Percentiles rank a stretch among this genome's conserved stretches.
These are phyloP conservation scores for Gymnopus androsaceus DNA, from an alignment of 1,284 basidiomycete genomes.

Conservation along the genomic window DNA sequence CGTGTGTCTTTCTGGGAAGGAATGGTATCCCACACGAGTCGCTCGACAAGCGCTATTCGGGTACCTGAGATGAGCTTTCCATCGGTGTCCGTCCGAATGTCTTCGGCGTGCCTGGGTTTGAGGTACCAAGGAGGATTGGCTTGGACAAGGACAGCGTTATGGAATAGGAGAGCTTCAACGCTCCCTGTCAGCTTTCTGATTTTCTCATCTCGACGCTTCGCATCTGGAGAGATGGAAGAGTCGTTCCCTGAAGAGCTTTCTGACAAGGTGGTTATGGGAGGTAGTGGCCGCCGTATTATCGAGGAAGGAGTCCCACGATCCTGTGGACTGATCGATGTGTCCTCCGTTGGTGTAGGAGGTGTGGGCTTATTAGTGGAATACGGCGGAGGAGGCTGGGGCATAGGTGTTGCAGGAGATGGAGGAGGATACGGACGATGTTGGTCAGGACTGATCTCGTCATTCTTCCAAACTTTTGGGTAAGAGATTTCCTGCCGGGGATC, in stretches of 20 bases:
- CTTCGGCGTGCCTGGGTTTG: conserved; percentile 58
- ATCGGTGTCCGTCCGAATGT: conserved; percentile 59
- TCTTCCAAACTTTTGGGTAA: no score
- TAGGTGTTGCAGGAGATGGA: conserved; percentile 45
- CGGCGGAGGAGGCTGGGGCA: conserved; percentile 38
- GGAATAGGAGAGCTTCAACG: conserved; percentile 42
- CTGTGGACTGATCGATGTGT: not conserved
- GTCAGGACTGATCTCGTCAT: not conserved
- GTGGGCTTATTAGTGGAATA: conserved; percentile 34
- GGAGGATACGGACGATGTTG: conserved; percentile 30
- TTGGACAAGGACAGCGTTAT: conserved; percentile 37
- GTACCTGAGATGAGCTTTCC: conserved; percentile 67
- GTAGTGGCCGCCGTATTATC: conserved; percentile 7
- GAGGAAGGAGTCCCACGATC: conserved; percentile 6
- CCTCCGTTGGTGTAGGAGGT: conserved; percentile 27
- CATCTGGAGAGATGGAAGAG: conserved; percentile 20
- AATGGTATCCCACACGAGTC: conserved; percentile 55
- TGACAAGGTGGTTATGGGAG: conserved; percentile 10
- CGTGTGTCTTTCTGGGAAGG: conserved; percentile 35
- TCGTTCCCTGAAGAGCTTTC: conserved; percentile 6
- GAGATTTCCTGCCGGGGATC: not conserved
- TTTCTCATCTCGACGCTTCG: conserved; percentile 35
- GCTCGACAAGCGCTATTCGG: conserved; percentile 69
- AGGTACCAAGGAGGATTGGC: conserved; percentile 63
- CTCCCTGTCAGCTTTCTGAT: conserved; percentile 47